Conservation (phyloP, 2,329 filamentous ascomycete genomes). For the Talaromyces marneffei region DNA sequence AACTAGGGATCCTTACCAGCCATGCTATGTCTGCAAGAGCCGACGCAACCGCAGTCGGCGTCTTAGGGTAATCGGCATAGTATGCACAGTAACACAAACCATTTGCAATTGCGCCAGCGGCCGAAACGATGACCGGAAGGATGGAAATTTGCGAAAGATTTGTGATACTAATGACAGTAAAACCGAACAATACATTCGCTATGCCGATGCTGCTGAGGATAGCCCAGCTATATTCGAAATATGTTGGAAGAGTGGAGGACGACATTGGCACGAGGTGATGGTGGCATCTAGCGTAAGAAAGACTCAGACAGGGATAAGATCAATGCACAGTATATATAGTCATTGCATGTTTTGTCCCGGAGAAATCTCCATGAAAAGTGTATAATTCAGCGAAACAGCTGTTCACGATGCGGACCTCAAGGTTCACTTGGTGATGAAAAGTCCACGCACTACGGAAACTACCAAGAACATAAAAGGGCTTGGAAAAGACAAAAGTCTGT, state of each 20-base stretch:
- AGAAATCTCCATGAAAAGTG: not conserved
- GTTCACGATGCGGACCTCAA: not conserved
- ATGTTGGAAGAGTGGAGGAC: not conserved
- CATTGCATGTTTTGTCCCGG: not conserved
- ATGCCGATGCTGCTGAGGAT: conserved; percentile 3
- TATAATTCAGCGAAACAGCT: not conserved
- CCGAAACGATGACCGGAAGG: not conserved
- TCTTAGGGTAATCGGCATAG: not conserved
- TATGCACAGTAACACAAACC: not conserved
- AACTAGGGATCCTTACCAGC: not conserved
- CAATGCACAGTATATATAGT: not conserved
- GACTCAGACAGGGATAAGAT: not conserved
- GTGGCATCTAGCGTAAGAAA: not conserved
- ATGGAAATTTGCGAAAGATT: not conserved
- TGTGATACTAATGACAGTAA: not conserved
- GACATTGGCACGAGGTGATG: not conserved
- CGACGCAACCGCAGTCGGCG: not conserved
- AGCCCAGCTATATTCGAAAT: not conserved
- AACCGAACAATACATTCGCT: not conserved
- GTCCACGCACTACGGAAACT: not conserved
- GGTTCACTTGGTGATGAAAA: not conserved
- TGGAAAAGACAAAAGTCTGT: not conserved
- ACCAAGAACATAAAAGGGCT: not conserved
- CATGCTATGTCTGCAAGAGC: not conserved
- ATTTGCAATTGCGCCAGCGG: not conserved